A percentile compares a stretch with the other conserved stretches of the same genome.
Evolutionary conservation across 164 flowering plant species (phyloP).

Genomic region (Aristolochia californica): DNA sequence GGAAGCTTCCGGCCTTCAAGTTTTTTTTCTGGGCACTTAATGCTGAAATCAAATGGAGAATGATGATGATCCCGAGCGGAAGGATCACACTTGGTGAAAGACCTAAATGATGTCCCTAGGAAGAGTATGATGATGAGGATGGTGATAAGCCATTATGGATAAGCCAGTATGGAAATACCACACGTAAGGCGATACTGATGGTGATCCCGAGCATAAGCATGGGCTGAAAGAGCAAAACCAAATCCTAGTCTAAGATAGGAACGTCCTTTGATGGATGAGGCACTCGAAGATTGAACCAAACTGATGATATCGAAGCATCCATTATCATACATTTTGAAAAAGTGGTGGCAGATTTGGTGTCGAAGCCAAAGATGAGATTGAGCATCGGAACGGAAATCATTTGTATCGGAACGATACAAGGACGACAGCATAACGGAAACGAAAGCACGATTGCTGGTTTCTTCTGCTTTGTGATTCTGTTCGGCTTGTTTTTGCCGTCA

Average conservation of each 20-base stretch:
- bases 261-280: slow-evolving; percentile 73
- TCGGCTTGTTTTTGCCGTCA: no score
- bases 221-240: slow-evolving; percentile 89
- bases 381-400: slow-evolving; percentile 96
- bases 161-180: slow-evolving; percentile 96
- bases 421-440: no score
- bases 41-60: no score
- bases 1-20: no score
- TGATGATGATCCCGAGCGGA: no score
- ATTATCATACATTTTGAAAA: slow-evolving; percentile 97
- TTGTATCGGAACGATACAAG: no score
- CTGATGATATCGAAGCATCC: slow-evolving; percentile 88
- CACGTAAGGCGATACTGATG: slow-evolving; percentile 77
- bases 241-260: slow-evolving; percentile 85
- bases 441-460: no score
- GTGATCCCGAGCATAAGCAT: slow-evolving; percentile 94
- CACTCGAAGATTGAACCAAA: slow-evolving; percentile 91
- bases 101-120: slow-evolving; percentile 82
- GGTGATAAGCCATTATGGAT: no score
- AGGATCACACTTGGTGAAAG: no score
- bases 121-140: slow-evolving; percentile 88
- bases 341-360: slow-evolving; percentile 95
- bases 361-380: slow-evolving; percentile 80
- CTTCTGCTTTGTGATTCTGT: no score
- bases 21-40: no score